Conservation (phyloP, 2,329 filamentous ascomycete species). For the Parastagonospora avenae region DNA sequence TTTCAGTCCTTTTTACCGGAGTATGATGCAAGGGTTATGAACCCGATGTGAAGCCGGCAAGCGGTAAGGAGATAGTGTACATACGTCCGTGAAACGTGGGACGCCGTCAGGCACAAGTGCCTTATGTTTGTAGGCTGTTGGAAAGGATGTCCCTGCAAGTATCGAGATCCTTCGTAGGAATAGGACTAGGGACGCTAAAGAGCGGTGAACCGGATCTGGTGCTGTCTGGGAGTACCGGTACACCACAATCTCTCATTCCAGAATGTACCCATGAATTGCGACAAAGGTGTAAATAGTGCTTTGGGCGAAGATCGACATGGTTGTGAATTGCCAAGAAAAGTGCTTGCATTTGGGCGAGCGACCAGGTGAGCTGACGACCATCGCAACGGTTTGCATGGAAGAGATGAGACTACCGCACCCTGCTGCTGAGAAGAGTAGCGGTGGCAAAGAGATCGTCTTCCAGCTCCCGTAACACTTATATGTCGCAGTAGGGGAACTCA, state of each 20-base stretch:
- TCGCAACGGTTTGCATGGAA: slow-evolving; percentile 5
- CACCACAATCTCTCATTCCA: neutral
- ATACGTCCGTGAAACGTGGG: slow-evolving; percentile 4
- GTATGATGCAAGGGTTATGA: neutral
- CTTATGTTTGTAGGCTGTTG: neutral
- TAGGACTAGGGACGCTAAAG: slow-evolving; percentile 4
- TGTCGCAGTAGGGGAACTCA: slow-evolving; percentile 4
- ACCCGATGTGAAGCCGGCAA: too few species aligned
- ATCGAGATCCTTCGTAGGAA: slow-evolving; percentile 12
- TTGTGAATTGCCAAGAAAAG: neutral
- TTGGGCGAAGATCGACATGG: neutral
- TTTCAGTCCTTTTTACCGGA: neutral
- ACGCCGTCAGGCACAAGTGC: slow-evolving; percentile 25
- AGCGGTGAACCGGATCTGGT: slow-evolving; percentile 16
- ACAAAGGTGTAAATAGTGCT: neutral
- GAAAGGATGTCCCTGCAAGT: slow-evolving; percentile 25
- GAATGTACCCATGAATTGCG: neutral
- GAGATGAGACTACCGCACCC: slow-evolving; percentile 4
- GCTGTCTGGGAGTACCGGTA: neutral
- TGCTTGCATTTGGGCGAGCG: neutral
- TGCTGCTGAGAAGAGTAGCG: slow-evolving; percentile 1
- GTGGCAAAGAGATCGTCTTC: slow-evolving; percentile 38
- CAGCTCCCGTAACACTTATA: slow-evolving; percentile 11
- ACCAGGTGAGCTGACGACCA: neutral
- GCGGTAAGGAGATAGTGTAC: slow-evolving; percentile 1